Base-by-base conservation (phyloP, 2,329 filamentous ascomycete genomes). In the Dryadomyces quercivorus region DNA sequence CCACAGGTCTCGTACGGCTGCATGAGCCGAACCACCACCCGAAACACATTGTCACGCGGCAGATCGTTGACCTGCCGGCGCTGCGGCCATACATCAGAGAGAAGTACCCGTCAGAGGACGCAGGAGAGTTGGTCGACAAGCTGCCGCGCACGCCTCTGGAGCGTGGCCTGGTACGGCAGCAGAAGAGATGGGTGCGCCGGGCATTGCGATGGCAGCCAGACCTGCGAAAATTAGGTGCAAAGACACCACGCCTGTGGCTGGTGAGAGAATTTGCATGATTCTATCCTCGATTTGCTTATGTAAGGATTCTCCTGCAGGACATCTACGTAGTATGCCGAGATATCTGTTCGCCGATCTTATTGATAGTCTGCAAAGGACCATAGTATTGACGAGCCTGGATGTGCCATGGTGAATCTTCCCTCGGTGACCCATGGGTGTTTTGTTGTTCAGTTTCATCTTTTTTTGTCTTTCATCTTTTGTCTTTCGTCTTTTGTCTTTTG, bases 1-100 rank as follows among this genome's bases (percentile, higher is more conserved):
- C 61, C 1, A 65, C 64, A 0, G 75, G 75, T 1, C 54, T 62
- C n/a, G 65, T 79, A 10, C 40, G 65, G 3, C 64, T 77, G 22
- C 1, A 61, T 58, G 63, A 66, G 42, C 56, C 58, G 18, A 42
- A 45, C 21, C 9, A 20, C 13, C 51, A 54, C 26, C 18, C 44
- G 6, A 54, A 51, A 36, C n/a, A 49, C 15, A 20, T 13, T 6
- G 3, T 20, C 5, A 10, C 22, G 34, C 34, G 9, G 8, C 22
- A 47, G 26, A 21, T 38, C 6, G 55, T 53, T n/a, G 40, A 48
- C 20, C 36, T 59, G 34, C 58, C 58, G 10, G 16, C 47, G 0
- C 18, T 56, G 16, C 54, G 56, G 31, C 58, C 58, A 20, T 22
- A 51, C 22, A 18, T 21, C 13, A 42, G 8, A 8, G 26, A 31